phyloP scores from a whole-genome alignment of 495 filamentous ascomycete species.

The Aspergillus cristatus region DNA sequence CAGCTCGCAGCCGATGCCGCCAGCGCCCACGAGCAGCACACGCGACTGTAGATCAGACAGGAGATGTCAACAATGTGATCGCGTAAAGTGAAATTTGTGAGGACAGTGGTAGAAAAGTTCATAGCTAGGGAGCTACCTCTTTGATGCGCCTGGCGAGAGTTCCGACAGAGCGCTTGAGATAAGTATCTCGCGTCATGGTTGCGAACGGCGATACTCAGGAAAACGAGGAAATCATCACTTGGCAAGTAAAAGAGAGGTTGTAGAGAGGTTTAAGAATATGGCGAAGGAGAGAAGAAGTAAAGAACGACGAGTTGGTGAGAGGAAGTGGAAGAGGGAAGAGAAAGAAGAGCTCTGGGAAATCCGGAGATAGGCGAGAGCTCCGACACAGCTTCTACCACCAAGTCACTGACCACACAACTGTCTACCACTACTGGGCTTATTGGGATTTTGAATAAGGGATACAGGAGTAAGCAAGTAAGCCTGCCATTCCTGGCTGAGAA shows the following conservation, averaged over 20 bases:
- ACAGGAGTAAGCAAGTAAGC: too few relatives aligned
- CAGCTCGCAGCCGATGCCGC: slow-evolving; percentile 95
- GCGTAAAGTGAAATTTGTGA: background rate
- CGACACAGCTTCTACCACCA: too few relatives aligned
- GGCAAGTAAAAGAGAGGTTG: background rate
- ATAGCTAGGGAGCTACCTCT: slow-evolving; percentile 41
- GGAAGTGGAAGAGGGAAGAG: slow-evolving; percentile 12
- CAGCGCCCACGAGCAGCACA: slow-evolving; percentile 90
- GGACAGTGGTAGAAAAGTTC: background rate
- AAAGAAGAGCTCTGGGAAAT: too few relatives aligned
- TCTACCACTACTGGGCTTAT: too few relatives aligned
- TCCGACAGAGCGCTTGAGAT: slow-evolving; percentile 54
- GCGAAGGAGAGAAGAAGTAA: slow-evolving; percentile 10
- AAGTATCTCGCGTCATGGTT: slow-evolving; percentile 46
- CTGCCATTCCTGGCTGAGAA: too few relatives aligned
- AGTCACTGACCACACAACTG: too few relatives aligned
- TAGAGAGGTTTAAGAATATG: slow-evolving; percentile 5
- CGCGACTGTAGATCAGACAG: slow-evolving; percentile 49
- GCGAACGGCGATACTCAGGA: slow-evolving; percentile 3
- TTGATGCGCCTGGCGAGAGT: slow-evolving; percentile 51
- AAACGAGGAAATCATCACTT: slow-evolving; percentile 12
- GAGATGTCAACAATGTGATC: slow-evolving; percentile 10
- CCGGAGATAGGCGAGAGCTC: too few relatives aligned
- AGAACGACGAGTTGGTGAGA: slow-evolving; percentile 8
- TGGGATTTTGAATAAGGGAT: too few relatives aligned